These are phyloP conservation scores for Rhizophora mangle DNA, from an alignment of 345 rosid species.

Conservation along the genomic window DNA sequence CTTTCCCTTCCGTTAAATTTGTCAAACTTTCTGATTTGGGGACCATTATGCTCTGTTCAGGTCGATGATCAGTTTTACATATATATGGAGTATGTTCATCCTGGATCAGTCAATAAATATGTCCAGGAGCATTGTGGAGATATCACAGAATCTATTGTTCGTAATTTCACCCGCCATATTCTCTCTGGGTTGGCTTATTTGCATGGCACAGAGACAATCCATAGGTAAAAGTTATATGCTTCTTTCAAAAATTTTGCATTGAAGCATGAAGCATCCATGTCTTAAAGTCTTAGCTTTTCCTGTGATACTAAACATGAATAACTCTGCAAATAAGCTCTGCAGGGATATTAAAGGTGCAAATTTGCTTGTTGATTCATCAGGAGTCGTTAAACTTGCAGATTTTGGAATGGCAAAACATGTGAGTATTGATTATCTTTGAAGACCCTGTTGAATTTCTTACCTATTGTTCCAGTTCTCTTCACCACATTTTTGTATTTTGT, in stretches of 20 bases:
- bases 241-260: neutral
- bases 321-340: conserved; percentile 20
- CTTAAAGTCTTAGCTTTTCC: conserved; percentile 2
- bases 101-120: conserved; percentile 62
- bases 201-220: conserved; percentile 58
- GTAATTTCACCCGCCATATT: conserved; percentile 72
- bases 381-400: conserved; percentile 68
- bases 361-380: conserved; percentile 61
- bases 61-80: conserved; percentile 61
- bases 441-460: neutral
- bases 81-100: conserved; percentile 62
- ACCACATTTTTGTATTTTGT: neutral
- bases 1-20: conserved; percentile 4
- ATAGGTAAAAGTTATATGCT: conserved; percentile 42
- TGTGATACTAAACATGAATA: neutral
- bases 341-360: conserved; percentile 85
- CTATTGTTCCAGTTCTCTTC: neutral
- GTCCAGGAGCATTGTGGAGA: conserved; percentile 50
- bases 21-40: conserved; percentile 12
- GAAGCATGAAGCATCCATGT: conserved; percentile 7
- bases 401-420: conserved; percentile 84
- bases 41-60: conserved; percentile 31
- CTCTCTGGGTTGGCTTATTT: conserved; percentile 59
- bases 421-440: conserved; percentile 22
- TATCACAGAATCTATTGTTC: conserved; percentile 61